Conservation (phyloP, 208 protist genomes). For the Leishmania martiniquensis region DNA sequence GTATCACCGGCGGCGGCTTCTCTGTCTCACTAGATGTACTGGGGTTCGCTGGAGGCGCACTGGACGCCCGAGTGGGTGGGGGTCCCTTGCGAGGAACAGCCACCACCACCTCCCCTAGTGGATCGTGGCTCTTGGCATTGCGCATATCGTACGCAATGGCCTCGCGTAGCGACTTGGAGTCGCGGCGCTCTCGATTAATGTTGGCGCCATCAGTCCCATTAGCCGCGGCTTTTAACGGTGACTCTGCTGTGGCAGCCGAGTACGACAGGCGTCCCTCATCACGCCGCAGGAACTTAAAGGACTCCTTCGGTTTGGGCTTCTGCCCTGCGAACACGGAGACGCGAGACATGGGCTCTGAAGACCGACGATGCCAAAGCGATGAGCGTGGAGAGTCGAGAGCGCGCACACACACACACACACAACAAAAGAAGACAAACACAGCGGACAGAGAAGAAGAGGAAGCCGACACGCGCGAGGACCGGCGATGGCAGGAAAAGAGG, state of each 20-base stretch:
- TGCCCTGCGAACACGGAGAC: constrained; percentile 68
- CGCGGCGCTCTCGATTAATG: constrained; percentile 46
- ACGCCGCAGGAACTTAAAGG: constrained; percentile 83
- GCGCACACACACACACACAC: background rate
- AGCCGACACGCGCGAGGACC: background rate
- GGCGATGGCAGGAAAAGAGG: background rate
- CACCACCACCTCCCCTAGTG: constrained; percentile 74
- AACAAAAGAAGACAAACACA: too few relatives aligned
- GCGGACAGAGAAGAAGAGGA: too few relatives aligned
- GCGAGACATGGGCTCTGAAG: constrained; percentile 31
- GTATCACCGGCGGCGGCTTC: background rate
- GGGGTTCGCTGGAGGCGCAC: constrained; percentile 18
- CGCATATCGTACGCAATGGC: constrained; percentile 89
- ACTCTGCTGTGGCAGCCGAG: constrained; percentile 26
- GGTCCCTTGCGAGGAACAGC: constrained; percentile 82
- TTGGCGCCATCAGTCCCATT: constrained; percentile 18
- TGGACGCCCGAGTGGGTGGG: constrained; percentile 38
- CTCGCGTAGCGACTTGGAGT: constrained; percentile 76
- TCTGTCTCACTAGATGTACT: background rate
- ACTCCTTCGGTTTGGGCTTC: constrained; percentile 72
- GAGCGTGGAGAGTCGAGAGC: background rate
- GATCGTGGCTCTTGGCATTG: constrained; percentile 73
- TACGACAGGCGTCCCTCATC: constrained; percentile 89
- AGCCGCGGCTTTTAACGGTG: constrained; percentile 20
- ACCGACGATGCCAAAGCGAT: too few relatives aligned